Base-by-base conservation (phyloP, 2,329 filamentous ascomycete genomes). In the Penicillium thymicola region DNA sequence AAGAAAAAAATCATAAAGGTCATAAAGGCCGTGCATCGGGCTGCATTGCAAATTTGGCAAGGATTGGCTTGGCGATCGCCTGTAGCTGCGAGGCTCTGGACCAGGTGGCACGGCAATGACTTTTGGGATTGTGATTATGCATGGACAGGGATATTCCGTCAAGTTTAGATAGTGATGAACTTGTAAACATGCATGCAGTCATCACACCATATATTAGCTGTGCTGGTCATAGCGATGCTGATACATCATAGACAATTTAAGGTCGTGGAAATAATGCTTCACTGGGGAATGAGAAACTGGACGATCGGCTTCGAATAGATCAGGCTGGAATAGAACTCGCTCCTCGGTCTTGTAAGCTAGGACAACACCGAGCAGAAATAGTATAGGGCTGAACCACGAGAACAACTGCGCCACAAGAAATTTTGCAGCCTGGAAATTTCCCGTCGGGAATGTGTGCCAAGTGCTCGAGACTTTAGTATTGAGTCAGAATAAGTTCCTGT, bases 371-470 rank as follows among this genome's bases (percentile, higher is more conserved):
- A 32, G 34, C 30, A 28, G 21, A 28, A 14, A 46, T 37, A 14
- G 18, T 14, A 48, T 54, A 54, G 51, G 51, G 51, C 51, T 54
- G 51, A 53, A 40, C 32, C 38, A 40, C n/a, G 27, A 46, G 32
- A 41, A 30, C 7, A 11, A 18, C 25, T 47, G 42, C 36, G 51
- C 36, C 51, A 54, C 36, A 1, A 48, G 34, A 21, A 40, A 54
- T 40, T 40, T 25, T 21, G 42, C 25, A 38, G 50, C 50, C 41
- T 53, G 16, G 30, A 21, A 28, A 44, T 27, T 32, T 16, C 25
- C 43, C 27, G 23, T 30, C 14, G 32, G 43, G 30, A 41, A 54
- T 23, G 36, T 41, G 2, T 41, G 51, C 51, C 51, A 53, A 53
- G 51, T n/a, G 13, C 4, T 53, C 27, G 13, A 47, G 42, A 14